Evolutionary conservation across 805 yeast genomes (phyloP).

Genomic region (Kodamaea neixiangensis): DNA sequence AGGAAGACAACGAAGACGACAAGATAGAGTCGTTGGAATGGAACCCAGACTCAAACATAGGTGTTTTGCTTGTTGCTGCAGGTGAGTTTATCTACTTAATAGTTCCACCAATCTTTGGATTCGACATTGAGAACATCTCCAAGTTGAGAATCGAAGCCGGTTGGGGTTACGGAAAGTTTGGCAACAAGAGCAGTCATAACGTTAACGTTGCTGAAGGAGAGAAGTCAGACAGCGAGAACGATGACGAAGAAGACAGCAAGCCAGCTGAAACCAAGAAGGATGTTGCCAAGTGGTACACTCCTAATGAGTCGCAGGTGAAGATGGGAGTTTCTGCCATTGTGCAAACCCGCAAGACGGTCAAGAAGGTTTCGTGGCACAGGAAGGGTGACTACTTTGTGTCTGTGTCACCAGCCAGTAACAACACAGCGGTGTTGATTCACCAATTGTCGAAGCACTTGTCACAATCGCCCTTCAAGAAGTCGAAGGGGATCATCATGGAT

Average conservation of each 20-base stretch:
- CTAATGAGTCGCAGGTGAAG: slow-evolving; percentile 57
- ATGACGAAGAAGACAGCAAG: slow-evolving; percentile 16
- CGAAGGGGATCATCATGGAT: slow-evolving; percentile 93
- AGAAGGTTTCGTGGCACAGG: slow-evolving; percentile 91
- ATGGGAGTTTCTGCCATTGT: slow-evolving; percentile 76
- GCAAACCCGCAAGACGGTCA: slow-evolving; percentile 65
- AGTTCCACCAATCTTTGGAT: slow-evolving; percentile 91
- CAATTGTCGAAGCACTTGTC: slow-evolving; percentile 92
- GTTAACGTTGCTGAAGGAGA: slow-evolving; percentile 42
- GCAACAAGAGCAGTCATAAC: slow-evolving; percentile 49
- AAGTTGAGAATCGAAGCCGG: slow-evolving; percentile 82
- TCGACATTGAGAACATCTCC: slow-evolving; percentile 80
- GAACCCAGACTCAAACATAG: slow-evolving; percentile 78
- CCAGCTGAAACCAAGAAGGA: slow-evolving; percentile 40
- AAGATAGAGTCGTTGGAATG: slow-evolving; percentile 80
- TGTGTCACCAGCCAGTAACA: slow-evolving; percentile 91
- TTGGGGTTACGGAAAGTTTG: slow-evolving; percentile 79
- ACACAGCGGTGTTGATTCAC: slow-evolving; percentile 88
- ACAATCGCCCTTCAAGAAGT: slow-evolving; percentile 91
- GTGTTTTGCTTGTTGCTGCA: slow-evolving; percentile 81
- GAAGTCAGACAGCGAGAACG: slow-evolving; percentile 30
- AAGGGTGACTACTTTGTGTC: slow-evolving; percentile 96
- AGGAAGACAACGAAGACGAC: slow-evolving; percentile 63
- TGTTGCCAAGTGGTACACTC: slow-evolving; percentile 82
- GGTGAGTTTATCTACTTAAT: slow-evolving; percentile 78